Percentiles rank a stretch among this genome's conserved stretches.
phyloP scores from a whole-genome alignment of 495 filamentous ascomycete genomes.

The Podospora pseudopauciseta region DNA sequence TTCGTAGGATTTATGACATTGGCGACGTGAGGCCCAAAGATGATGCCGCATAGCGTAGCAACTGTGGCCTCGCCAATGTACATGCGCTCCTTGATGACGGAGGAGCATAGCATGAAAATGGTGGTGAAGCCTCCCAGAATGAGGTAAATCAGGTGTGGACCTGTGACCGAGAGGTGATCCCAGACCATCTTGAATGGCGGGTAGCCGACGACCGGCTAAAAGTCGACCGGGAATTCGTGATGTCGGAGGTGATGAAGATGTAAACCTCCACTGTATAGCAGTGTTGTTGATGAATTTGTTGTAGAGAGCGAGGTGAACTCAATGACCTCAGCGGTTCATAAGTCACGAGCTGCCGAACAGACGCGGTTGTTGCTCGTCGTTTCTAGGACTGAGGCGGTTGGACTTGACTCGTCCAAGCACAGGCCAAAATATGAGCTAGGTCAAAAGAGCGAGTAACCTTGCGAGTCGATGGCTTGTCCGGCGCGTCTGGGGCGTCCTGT shows the following conservation, averaged over 20 bases:
- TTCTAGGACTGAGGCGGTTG: not conserved
- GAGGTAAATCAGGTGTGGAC: constrained; percentile 96
- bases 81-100: constrained; percentile 95
- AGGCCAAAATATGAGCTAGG: not conserved
- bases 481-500: not conserved
- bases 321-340: not conserved
- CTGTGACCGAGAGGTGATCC: constrained; percentile 88
- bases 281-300: too few species aligned
- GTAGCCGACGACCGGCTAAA: constrained; percentile 3
- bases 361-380: not conserved
- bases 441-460: not conserved
- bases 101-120: constrained; percentile 96
- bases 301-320: not conserved
- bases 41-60: constrained; percentile 91
- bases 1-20: constrained; percentile 75
- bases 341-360: not conserved
- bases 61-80: constrained; percentile 99
- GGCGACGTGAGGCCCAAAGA: constrained; percentile 94
- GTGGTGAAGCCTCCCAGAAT: constrained; percentile 97
- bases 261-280: not conserved
- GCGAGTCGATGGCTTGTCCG: not conserved
- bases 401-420: not conserved
- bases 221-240: not conserved
- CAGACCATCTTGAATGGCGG: constrained; percentile 68
- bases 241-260: not conserved